Evolutionary conservation across 2,329 filamentous ascomycete species (phyloP).

Genomic region (Calonectria montana): DNA sequence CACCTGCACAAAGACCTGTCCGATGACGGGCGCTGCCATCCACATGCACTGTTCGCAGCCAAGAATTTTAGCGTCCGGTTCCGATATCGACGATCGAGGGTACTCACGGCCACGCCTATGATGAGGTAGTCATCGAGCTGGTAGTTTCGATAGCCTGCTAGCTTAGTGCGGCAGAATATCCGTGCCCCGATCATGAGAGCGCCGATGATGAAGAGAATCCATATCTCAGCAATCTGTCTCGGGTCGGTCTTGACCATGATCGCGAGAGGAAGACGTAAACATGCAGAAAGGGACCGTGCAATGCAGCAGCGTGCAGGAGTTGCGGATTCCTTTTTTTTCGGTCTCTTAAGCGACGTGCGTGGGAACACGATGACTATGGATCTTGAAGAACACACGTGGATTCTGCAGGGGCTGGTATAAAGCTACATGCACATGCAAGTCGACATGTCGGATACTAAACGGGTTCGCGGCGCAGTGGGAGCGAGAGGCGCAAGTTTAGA

Average conservation of each 20-base stretch:
- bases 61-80: background rate
- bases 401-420: background rate
- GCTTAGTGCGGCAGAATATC: slow-evolving; percentile 46
- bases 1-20: slow-evolving; percentile 41
- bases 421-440: background rate
- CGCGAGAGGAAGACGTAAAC: background rate
- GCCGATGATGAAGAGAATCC: slow-evolving; percentile 50
- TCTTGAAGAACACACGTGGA: background rate
- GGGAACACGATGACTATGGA: background rate
- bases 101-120: background rate
- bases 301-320: background rate
- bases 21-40: slow-evolving; percentile 35
- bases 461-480: background rate
- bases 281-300: background rate
- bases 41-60: slow-evolving; percentile 27
- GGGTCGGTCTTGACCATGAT: slow-evolving; percentile 8
- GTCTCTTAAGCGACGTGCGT: background rate
- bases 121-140: slow-evolving; percentile 25
- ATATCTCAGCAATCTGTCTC: slow-evolving; percentile 44
- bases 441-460: background rate
- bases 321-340: background rate
- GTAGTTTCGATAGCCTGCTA: slow-evolving; percentile 47
- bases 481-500: background rate
- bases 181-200: slow-evolving; percentile 45
- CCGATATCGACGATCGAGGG: background rate